A percentile compares a stretch with the other conserved stretches of the same genome.
phyloP scores from a whole-genome alignment of 140 eudicot species.

The Stevia rebaudiana region DNA sequence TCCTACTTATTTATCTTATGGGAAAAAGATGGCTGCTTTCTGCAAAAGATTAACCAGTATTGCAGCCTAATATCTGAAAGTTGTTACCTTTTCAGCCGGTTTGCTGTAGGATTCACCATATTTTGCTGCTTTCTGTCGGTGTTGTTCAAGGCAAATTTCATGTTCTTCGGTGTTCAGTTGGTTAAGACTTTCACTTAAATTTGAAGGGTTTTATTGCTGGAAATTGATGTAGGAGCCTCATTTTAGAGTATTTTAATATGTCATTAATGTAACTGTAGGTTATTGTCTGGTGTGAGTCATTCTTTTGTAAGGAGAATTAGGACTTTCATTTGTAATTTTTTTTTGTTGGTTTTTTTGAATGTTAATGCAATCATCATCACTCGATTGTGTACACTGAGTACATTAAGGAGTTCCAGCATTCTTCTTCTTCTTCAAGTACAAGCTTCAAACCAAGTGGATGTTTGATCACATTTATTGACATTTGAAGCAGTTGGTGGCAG shows the following conservation, averaged over 20 bases:
- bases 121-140: not conserved
- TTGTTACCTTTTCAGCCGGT: slow-evolving; percentile 23
- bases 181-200: slow-evolving; percentile 2
- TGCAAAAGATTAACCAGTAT: not conserved
- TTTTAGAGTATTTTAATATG: slow-evolving; percentile 11
- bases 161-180: slow-evolving; percentile 14
- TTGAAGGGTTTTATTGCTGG: slow-evolving; percentile 14
- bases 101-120: slow-evolving; percentile 11
- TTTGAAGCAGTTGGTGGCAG: slow-evolving; percentile 3
- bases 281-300: slow-evolving; percentile 5
- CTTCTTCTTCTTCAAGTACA: not conserved
- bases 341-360: not conserved
- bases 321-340: not conserved
- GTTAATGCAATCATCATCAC: slow-evolving; percentile 9
- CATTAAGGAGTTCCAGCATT: not conserved
- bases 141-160: not conserved
- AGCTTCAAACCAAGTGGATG: slow-evolving; percentile 4
- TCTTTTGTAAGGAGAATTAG: slow-evolving; percentile 7
- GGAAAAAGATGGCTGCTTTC: not conserved
- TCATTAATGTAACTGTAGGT: slow-evolving; percentile 7
- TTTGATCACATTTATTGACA: not conserved
- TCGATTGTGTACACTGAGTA: not conserved
- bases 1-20: not conserved
- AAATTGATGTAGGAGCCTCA: not conserved
- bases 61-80: slow-evolving; percentile 15